phyloP scores from a whole-genome alignment of 495 filamentous ascomycete genomes.

The Barbatosphaeria neglecta region DNA sequence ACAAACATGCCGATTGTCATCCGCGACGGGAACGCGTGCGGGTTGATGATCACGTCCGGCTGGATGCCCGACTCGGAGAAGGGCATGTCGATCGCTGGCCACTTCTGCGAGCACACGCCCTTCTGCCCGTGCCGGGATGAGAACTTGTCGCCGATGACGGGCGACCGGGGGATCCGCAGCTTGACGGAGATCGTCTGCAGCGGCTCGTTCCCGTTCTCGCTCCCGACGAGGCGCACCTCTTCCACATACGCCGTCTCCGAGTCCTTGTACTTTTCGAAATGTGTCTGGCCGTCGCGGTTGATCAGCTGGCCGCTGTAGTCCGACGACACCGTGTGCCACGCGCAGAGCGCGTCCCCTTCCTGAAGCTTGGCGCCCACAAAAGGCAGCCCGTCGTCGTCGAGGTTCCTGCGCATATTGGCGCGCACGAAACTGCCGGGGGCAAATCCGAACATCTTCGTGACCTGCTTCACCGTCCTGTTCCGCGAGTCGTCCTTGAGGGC shows the following conservation, averaged over 20 bases:
- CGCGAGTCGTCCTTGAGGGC: slow-evolving; percentile 61
- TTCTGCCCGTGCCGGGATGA: slow-evolving; percentile 97
- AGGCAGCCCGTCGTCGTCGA: slow-evolving; percentile 83
- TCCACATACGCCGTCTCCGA: slow-evolving; percentile 77
- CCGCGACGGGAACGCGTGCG: slow-evolving; percentile 98
- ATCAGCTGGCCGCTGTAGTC: slow-evolving; percentile 64
- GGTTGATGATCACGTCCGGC: slow-evolving; percentile 97
- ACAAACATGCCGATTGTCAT: slow-evolving; percentile 99
- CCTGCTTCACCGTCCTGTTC: slow-evolving; percentile 38
- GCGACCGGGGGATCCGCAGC: slow-evolving; percentile 77
- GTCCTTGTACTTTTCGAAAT: slow-evolving; percentile 87
- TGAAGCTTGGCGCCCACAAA: slow-evolving; percentile 61
- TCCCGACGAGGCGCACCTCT: slow-evolving; percentile 81
- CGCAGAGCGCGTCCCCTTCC: slow-evolving; percentile 74
- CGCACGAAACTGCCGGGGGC: slow-evolving; percentile 56
- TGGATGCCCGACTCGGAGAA: slow-evolving; percentile 96
- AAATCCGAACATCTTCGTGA: slow-evolving; percentile 75
- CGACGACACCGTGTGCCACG: slow-evolving; percentile 75
- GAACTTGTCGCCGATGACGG: slow-evolving; percentile 97
- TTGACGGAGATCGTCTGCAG: slow-evolving; percentile 82
- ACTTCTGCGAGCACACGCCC: slow-evolving; percentile 94
- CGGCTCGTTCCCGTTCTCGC: slow-evolving; percentile 68
- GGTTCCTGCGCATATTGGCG: slow-evolving; percentile 48
- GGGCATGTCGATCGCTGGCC: slow-evolving; percentile 89
- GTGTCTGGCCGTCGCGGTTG: slow-evolving; percentile 68